Conservation (phyloP, 1,284 basidiomycete species). For the Sporisorium scitamineum region DNA sequence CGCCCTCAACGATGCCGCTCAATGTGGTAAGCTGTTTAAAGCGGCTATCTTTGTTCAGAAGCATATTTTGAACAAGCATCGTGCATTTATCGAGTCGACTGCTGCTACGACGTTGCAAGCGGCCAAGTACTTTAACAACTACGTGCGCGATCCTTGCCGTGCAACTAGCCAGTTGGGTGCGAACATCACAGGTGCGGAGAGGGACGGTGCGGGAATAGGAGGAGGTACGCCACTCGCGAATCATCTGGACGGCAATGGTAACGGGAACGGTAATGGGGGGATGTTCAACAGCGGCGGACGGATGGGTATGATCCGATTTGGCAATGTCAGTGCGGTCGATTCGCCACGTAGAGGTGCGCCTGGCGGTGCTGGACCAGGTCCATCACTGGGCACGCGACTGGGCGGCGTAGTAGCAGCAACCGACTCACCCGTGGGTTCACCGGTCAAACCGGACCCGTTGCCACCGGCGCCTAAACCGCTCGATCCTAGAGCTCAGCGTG, state of each 20-base stretch:
- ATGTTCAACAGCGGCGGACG: slow-evolving; percentile 34
- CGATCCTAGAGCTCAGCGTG: slow-evolving; percentile 45
- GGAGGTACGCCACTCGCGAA: slow-evolving; percentile 16
- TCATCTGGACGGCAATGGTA: slow-evolving; percentile 14
- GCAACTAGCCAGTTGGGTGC: slow-evolving; percentile 24
- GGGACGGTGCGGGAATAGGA: background rate
- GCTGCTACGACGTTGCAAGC: slow-evolving; percentile 28
- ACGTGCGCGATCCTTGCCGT: slow-evolving; percentile 54
- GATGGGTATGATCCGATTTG: slow-evolving; percentile 50
- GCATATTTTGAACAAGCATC: slow-evolving; percentile 65
- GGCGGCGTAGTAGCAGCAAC: slow-evolving; percentile 19
- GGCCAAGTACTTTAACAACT: slow-evolving; percentile 49
- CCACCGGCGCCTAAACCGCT: slow-evolving; percentile 54
- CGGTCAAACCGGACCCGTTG: slow-evolving; percentile 32
- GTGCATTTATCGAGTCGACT: slow-evolving; percentile 38
- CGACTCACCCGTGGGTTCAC: slow-evolving; percentile 12
- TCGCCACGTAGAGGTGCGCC: slow-evolving; percentile 22
- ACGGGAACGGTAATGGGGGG: slow-evolving; percentile 11
- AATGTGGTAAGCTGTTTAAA: slow-evolving; percentile 66
- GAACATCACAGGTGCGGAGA: no score
- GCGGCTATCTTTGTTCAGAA: slow-evolving; percentile 62
- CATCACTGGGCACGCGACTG: slow-evolving; percentile 37
- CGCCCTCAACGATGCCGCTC: slow-evolving; percentile 21
- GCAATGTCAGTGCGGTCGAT: slow-evolving; percentile 33
- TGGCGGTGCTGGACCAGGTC: background rate